Evolutionary conservation across 2,329 filamentous ascomycete genomes (phyloP).

Genomic region (Pyrenochaeta sp.): DNA sequence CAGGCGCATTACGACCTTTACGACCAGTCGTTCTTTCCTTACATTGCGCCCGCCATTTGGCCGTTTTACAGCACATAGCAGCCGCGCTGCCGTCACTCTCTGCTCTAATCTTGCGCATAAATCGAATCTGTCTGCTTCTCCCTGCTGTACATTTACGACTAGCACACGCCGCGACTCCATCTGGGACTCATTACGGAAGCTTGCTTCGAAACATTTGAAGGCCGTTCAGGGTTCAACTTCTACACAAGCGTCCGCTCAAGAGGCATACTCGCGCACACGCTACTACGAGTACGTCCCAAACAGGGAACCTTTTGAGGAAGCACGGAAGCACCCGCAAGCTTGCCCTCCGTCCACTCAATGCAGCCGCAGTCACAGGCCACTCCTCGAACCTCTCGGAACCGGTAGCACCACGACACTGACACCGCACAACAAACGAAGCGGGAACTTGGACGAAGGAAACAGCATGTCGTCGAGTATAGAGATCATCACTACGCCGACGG

Average conservation of each 20-base stretch:
- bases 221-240: no score
- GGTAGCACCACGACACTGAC: neutral
- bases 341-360: conserved; percentile 2
- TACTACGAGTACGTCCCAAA: neutral
- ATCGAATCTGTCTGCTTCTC: no score
- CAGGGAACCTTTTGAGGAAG: neutral
- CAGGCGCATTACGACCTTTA: conserved; percentile 38
- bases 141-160: conserved; percentile 3
- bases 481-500: conserved; percentile 81
- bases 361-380: conserved; percentile 2
- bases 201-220: conserved; percentile 4
- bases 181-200: conserved; percentile 5
- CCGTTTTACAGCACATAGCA: conserved; percentile 5
- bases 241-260: no score
- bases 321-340: neutral
- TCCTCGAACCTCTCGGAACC: conserved; percentile 18
- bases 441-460: conserved; percentile 3
- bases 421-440: neutral
- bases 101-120: conserved; percentile 3
- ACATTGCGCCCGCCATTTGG: conserved; percentile 19
- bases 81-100: conserved; percentile 4
- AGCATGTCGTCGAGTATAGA: conserved; percentile 78
- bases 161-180: conserved; percentile 1
- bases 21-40: conserved; percentile 22
- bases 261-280: neutral